These are phyloP conservation scores for Malus domestica DNA, from an alignment of 306 rosid genomes.

Conservation along the genomic window DNA sequence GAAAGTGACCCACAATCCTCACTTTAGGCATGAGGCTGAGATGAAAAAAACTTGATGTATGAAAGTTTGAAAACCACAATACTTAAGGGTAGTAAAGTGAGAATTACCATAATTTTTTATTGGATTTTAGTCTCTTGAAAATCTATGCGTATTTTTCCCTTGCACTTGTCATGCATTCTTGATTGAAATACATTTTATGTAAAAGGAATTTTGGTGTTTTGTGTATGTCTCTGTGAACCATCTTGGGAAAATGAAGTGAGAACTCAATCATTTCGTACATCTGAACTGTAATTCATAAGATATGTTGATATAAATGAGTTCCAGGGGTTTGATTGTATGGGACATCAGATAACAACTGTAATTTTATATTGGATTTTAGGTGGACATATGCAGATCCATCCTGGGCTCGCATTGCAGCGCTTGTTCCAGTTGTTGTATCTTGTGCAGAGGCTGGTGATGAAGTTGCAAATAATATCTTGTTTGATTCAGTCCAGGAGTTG, in stretches of 20 bases:
- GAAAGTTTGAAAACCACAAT: too few relatives aligned
- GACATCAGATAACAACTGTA: conserved; percentile 8
- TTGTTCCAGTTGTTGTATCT: conserved; percentile 75
- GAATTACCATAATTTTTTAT: too few relatives aligned
- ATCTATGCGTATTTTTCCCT: background rate
- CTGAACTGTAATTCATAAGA: background rate
- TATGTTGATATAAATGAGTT: background rate
- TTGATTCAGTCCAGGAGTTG: conserved; percentile 71
- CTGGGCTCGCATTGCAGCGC: conserved; percentile 96
- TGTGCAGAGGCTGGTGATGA: conserved; percentile 87
- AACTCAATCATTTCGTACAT: background rate
- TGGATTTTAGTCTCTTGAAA: background rate
- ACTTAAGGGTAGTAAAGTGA: too few relatives aligned
- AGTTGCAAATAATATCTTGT: conserved; percentile 71
- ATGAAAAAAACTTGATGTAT: too few relatives aligned
- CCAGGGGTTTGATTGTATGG: background rate
- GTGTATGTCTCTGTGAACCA: background rate
- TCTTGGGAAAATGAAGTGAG: background rate
- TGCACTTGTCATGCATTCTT: background rate
- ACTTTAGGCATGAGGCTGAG: too few relatives aligned
- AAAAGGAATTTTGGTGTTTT: background rate
- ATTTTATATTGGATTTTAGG: conserved; percentile 44
- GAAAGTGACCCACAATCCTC: too few relatives aligned
- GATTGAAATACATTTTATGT: background rate
- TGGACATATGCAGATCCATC: conserved; percentile 96